Conservation (phyloP, 208 protist species). For the Crithidia thermophila region DNA sequence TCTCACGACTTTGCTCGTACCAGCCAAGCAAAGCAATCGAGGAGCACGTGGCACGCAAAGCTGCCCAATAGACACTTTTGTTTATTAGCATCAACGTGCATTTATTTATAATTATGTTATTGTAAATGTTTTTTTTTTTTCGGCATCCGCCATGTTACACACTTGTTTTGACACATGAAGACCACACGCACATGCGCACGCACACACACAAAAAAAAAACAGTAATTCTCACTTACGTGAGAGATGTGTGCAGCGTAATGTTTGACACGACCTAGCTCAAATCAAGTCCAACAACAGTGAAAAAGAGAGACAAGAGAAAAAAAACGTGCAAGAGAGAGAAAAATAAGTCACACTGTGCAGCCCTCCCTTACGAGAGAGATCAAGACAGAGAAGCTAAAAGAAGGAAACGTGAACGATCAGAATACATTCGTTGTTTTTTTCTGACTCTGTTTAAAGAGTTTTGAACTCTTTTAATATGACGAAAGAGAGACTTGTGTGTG, state of each 20-base stretch:
- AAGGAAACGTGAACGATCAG: not conserved
- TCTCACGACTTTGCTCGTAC: too few relatives aligned
- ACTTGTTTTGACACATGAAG: not conserved
- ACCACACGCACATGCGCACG: not conserved
- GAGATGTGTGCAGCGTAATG: too few relatives aligned
- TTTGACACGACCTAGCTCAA: not conserved
- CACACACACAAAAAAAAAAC: not conserved
- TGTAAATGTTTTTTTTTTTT: constrained; percentile 1
- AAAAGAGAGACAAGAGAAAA: not conserved
- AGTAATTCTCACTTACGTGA: constrained; percentile 8
- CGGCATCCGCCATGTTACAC: too few relatives aligned
- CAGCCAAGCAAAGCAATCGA: too few relatives aligned
- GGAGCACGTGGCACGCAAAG: too few relatives aligned
- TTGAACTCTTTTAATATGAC: too few relatives aligned
- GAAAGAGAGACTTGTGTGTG: too few relatives aligned
- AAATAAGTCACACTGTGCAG: not conserved
- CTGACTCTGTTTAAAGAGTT: too few relatives aligned
- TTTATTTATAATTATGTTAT: not conserved
- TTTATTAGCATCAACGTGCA: not conserved
- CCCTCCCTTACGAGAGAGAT: not conserved
- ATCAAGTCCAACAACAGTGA: not conserved
- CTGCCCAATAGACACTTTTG: not conserved
- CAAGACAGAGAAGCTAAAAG: too few relatives aligned
- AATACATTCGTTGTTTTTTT: not conserved
- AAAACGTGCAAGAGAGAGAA: not conserved